Evolutionary conservation across 2,329 filamentous ascomycete species (phyloP).

Genomic region (Aspergillus intermedius): DNA sequence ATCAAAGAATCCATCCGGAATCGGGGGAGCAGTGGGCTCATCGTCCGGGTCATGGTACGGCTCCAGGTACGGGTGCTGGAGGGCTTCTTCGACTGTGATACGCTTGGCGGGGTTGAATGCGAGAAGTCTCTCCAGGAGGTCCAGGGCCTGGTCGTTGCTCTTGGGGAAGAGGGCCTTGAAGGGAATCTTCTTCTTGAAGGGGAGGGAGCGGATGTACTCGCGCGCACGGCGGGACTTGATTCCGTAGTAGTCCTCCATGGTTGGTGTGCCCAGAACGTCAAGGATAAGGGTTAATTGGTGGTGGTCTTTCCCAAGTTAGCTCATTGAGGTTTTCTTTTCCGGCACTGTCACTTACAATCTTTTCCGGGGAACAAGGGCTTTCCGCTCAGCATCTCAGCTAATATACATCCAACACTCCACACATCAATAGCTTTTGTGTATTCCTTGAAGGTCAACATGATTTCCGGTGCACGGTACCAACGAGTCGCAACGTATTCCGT

Average conservation of each 20-base stretch:
- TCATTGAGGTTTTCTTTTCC: neutral
- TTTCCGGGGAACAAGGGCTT: constrained; percentile 98
- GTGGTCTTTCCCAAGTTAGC: constrained; percentile 58
- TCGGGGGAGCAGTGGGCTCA: constrained; percentile 91
- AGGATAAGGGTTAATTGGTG: constrained; percentile 96
- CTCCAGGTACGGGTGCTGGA: constrained; percentile 96
- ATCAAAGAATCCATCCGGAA: constrained; percentile 98
- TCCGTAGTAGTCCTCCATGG: constrained; percentile 99
- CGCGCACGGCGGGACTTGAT: constrained; percentile 97
- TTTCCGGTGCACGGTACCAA: constrained; percentile 98
- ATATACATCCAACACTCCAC: constrained; percentile 96
- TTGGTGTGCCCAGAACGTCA: constrained; percentile 93
- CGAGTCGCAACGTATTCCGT: constrained; percentile 99
- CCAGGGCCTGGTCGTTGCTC: constrained; percentile 93
- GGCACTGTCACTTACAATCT: constrained; percentile 64
- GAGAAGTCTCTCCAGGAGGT: constrained; percentile 88
- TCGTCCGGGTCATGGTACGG: constrained; percentile 98
- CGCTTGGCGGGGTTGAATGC: constrained; percentile 99
- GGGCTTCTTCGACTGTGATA: constrained; percentile 93
- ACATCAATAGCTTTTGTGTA: constrained; percentile 99
- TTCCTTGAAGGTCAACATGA: constrained; percentile 99
- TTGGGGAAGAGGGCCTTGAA: constrained; percentile 97
- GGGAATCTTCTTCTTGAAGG: constrained; percentile 99
- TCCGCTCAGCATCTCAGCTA: constrained; percentile 97
- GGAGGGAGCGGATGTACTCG: constrained; percentile 95